These are phyloP conservation scores for Penicillium salamii DNA, from an alignment of 495 filamentous ascomycete species.

Conservation along the genomic window DNA sequence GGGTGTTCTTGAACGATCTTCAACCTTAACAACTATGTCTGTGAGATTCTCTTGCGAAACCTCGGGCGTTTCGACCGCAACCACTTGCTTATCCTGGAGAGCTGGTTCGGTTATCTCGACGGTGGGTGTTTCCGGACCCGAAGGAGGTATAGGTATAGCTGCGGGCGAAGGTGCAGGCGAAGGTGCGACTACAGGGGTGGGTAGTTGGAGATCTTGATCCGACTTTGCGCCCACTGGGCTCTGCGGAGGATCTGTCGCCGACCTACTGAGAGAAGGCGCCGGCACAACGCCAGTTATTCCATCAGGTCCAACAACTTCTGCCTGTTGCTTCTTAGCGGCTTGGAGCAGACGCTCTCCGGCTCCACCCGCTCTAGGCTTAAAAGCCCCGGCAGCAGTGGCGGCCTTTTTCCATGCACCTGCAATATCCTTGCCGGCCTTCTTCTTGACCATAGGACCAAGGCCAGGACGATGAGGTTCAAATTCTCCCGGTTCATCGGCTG, in stretches of 20 bases:
- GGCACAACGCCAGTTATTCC: conserved; percentile 86
- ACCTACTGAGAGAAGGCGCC: conserved; percentile 55
- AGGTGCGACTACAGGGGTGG: neutral
- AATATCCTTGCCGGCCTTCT: conserved; percentile 65
- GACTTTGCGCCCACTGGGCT: conserved; percentile 18
- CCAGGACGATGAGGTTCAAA: conserved; percentile 63
- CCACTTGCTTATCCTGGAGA: conserved; percentile 21
- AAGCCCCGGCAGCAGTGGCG: conserved; percentile 74
- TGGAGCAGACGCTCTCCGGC: conserved; percentile 69
- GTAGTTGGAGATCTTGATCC: conserved; percentile 10
- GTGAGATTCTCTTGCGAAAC: conserved; percentile 33
- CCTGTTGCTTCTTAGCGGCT: conserved; percentile 52
- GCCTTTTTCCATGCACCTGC: conserved; percentile 80
- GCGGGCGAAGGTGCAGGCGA: conserved; percentile 3
- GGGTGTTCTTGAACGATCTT: conserved; percentile 32
- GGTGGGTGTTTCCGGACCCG: conserved; percentile 30
- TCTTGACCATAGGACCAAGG: conserved; percentile 88
- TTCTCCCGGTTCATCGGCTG: conserved; percentile 42
- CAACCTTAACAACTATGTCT: conserved; percentile 18
- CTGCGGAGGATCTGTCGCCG: conserved; percentile 26
- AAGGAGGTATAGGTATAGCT: neutral
- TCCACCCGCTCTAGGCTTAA: conserved; percentile 81
- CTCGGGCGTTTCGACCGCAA: conserved; percentile 33
- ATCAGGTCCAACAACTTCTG: conserved; percentile 62
- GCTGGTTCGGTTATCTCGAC: conserved; percentile 39